Base-by-base conservation (phyloP, 2,329 filamentous ascomycete genomes). In the Apiospora marii region DNA sequence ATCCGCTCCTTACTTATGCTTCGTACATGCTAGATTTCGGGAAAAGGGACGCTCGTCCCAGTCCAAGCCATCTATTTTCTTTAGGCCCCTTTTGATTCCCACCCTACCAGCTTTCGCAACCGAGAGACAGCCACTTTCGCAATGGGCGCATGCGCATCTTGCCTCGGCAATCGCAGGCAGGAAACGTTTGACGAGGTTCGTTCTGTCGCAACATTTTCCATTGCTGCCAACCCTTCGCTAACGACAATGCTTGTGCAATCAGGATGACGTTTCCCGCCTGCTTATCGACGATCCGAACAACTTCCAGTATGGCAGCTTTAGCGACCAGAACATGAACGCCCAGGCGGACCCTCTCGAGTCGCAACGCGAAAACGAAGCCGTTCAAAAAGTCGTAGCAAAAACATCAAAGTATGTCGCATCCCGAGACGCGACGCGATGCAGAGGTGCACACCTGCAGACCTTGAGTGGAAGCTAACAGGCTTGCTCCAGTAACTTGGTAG, bases 61-160 rank as follows among this genome's bases (percentile, higher is more conserved):
- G 30, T 64, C 34, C 58, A n/a, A 37, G n/a, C 8, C 58, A 14
- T n/a, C 8, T n/a, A 34, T 64, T 41, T 41, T 24, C 30, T 41
- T 13, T 14, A 41, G 49, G n/a, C 49, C n/a, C n/a, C 49, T 13
- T 24, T 27, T 14, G 10, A 51, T 27, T n/a, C 24, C 27, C 58
- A 10, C 16, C n/a, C 14, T 16, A 7, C 13, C 41, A 14, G 37
- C 67, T 27, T 49, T 37, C 68, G n/a, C 68, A 16, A 70, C 14
- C 19, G 14, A 41, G 5, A 58, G 19, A 37, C 30, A 43, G 16
- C 49, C 30, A 37, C 14, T 27, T 37, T 27, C 74, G 75, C 68
- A 51, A 92, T 92, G 90, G 90, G 90, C 73, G 85, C 85, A 80
- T 92, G 90, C 81, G 84, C 87, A 74, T 91, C 90, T 72, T 92